Conservation (phyloP, 208 protist genomes). For the Crithidia mellificae region DNA sequence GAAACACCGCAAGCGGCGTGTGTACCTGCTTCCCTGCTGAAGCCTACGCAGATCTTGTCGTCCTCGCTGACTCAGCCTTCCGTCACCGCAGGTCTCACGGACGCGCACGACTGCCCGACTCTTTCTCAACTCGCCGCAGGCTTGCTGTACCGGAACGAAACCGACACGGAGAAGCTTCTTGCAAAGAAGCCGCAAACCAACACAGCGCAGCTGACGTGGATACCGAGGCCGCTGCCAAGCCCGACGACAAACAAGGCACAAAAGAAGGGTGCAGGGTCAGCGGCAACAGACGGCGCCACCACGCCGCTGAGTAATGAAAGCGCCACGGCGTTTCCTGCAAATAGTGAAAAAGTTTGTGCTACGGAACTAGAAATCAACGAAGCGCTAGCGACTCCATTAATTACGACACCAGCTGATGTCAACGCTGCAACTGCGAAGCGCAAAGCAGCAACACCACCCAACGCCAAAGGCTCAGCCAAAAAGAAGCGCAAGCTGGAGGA, state of each 20-base stretch:
- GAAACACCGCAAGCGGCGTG: too few relatives aligned
- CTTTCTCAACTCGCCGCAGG: constrained; percentile 6
- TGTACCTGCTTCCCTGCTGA: too few relatives aligned
- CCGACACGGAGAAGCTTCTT: neutral
- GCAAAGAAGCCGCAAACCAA: neutral
- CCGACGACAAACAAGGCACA: neutral
- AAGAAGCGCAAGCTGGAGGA: neutral
- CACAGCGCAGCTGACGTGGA: constrained; percentile 17
- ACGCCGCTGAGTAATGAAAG: too few relatives aligned
- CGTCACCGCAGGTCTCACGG: neutral
- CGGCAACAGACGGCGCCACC: neutral
- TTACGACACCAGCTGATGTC: too few relatives aligned
- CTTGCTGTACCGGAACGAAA: neutral
- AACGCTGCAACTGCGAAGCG: too few relatives aligned
- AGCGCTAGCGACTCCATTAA: too few relatives aligned
- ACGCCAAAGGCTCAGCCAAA: neutral
- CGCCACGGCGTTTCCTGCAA: too few relatives aligned
- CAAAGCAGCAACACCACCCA: too few relatives aligned
- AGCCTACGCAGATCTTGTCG: neutral
- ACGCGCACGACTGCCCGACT: neutral
- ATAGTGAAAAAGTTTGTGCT: too few relatives aligned
- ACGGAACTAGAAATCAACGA: too few relatives aligned
- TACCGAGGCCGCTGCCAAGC: constrained; percentile 10
- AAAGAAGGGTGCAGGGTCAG: neutral
- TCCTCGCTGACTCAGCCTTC: neutral